Percentiles rank a stretch among this genome's conserved stretches.
Evolutionary conservation across 805 yeast genomes (phyloP).

Genomic region (Metschnikowia proteae): DNA sequence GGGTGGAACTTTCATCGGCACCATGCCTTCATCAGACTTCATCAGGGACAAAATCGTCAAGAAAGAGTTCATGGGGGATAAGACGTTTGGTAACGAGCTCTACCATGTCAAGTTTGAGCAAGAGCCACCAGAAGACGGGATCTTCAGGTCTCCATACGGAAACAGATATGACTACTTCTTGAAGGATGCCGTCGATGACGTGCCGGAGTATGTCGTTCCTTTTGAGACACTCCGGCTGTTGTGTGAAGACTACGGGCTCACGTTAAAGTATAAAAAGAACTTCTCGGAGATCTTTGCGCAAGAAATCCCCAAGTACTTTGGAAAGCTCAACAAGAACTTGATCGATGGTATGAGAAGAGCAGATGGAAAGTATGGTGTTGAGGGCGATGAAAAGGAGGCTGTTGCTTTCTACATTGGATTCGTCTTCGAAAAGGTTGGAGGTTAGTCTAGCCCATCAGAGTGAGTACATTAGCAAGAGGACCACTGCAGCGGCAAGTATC

Average conservation of each 20-base stretch:
- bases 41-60: constrained; percentile 60
- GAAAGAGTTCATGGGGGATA: constrained; percentile 40
- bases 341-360: constrained; percentile 65
- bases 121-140: constrained; percentile 71
- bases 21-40: constrained; percentile 88
- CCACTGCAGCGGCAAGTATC: constrained; percentile 17
- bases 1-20: constrained; percentile 90
- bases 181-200: constrained; percentile 92
- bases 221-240: constrained; percentile 80
- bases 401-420: constrained; percentile 85
- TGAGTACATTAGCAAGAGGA: constrained; percentile 10
- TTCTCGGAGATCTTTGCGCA: constrained; percentile 79
- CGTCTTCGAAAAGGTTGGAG: constrained; percentile 63
- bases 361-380: constrained; percentile 83
- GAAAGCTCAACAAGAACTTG: constrained; percentile 55
- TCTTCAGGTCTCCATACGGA: constrained; percentile 74
- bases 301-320: constrained; percentile 67
- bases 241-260: constrained; percentile 79
- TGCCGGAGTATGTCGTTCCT: constrained; percentile 95
- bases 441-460: neutral
- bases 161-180: constrained; percentile 77
- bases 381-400: constrained; percentile 85
- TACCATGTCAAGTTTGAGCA: constrained; percentile 80
- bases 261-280: constrained; percentile 65
- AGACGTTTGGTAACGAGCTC: constrained; percentile 79